Conservation (phyloP, 2,329 filamentous ascomycete species). For the Fusarium odoratissimum region DNA sequence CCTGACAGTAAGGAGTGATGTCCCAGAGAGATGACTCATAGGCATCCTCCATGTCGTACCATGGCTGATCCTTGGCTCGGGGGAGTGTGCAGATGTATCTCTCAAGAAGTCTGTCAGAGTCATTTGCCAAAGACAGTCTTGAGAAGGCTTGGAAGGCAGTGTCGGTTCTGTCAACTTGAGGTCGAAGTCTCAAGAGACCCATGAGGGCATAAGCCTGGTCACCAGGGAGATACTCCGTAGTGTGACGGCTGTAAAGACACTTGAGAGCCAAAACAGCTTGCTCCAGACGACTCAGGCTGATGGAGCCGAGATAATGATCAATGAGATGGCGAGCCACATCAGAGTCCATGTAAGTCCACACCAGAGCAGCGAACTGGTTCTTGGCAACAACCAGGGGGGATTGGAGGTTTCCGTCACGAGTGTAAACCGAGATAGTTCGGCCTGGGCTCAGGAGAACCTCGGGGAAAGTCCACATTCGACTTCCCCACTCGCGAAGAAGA, state of each 20-base stretch:
- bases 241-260: constrained; percentile 47
- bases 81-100: constrained; percentile 49
- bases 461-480: constrained; percentile 46
- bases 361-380: constrained; percentile 48
- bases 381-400: constrained; percentile 43
- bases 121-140: constrained; percentile 50
- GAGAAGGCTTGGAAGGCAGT: constrained; percentile 53
- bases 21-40: constrained; percentile 50
- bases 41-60: constrained; percentile 49
- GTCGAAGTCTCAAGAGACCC: constrained; percentile 50
- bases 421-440: constrained; percentile 40
- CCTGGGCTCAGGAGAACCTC: constrained; percentile 45
- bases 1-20: constrained; percentile 49
- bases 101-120: constrained; percentile 51
- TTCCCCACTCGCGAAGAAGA: constrained; percentile 45
- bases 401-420: constrained; percentile 37
- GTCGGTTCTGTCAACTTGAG: constrained; percentile 49
- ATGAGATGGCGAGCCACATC: constrained; percentile 47
- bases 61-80: constrained; percentile 37
- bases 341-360: constrained; percentile 47
- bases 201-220: constrained; percentile 53
- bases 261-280: constrained; percentile 47
- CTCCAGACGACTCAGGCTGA: constrained; percentile 50
- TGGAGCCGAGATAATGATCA: constrained; percentile 50
- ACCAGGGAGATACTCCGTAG: constrained; percentile 40